Evolutionary conservation across 495 filamentous ascomycete species (phyloP).

Genomic region (Bacidia rubella): DNA sequence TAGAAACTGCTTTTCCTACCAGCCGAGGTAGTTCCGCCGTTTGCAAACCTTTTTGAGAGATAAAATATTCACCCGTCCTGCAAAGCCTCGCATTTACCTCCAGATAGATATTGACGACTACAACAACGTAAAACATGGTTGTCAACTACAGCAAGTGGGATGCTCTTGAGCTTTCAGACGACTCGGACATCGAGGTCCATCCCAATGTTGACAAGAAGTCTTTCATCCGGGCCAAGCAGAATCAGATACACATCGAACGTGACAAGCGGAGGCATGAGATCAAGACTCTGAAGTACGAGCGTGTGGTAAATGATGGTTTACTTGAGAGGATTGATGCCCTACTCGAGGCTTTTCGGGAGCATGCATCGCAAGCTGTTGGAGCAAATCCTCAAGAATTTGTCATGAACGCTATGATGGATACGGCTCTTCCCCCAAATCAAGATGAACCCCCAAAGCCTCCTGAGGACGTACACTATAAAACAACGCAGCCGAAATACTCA

Average conservation of each 20-base stretch:
- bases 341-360: constrained; percentile 51
- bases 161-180: constrained; percentile 86
- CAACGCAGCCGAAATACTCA: constrained; percentile 73
- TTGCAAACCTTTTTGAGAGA: no score
- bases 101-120: no score
- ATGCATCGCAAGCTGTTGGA: constrained; percentile 46
- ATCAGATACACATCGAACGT: constrained; percentile 86
- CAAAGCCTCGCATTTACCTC: no score
- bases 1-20: no score
- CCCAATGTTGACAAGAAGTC: constrained; percentile 98
- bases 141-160: constrained; percentile 98
- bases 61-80: no score
- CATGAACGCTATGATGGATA: constrained; percentile 77
- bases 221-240: constrained; percentile 96
- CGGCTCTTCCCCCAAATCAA: constrained; percentile 51
- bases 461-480: constrained; percentile 62
- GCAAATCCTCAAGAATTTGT: constrained; percentile 63
- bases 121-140: no score
- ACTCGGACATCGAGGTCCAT: constrained; percentile 96
- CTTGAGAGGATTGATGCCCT: constrained; percentile 70
- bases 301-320: constrained; percentile 81
- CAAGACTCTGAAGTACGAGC: constrained; percentile 82
- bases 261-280: constrained; percentile 75
- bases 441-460: constrained; percentile 62
- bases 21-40: no score